These are phyloP conservation scores for Penicillium sp. DNA, from an alignment of 2,329 filamentous ascomycete genomes.

Conservation along the genomic window DNA sequence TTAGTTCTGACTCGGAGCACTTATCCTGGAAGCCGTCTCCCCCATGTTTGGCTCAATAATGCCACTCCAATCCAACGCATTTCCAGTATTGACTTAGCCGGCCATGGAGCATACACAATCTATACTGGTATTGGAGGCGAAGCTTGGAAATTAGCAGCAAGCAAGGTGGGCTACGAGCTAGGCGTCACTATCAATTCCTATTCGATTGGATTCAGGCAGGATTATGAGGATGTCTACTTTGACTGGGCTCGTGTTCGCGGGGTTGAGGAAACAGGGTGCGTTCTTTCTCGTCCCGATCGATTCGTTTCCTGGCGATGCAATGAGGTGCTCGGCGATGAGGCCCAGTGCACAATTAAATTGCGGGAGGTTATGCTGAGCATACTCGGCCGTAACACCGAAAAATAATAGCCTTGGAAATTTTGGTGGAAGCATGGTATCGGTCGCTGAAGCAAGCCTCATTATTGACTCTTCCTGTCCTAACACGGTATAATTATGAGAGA, in stretches of 20 bases:
- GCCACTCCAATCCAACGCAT: constrained; percentile 49
- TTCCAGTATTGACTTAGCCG: constrained; percentile 65
- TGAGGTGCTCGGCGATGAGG: constrained; percentile 7
- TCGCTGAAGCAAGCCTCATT: background rate
- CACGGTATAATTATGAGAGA: background rate
- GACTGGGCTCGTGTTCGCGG: constrained; percentile 61
- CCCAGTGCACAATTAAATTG: constrained; percentile 10
- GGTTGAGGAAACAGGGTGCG: constrained; percentile 61
- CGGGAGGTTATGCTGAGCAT: constrained; percentile 14
- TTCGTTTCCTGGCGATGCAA: constrained; percentile 60
- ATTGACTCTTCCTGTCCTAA: background rate
- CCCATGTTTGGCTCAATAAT: constrained; percentile 67
- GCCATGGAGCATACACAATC: constrained; percentile 57
- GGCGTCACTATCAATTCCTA: constrained; percentile 55
- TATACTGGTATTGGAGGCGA: constrained; percentile 62
- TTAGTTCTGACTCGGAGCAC: constrained; percentile 54
- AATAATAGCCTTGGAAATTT: background rate
- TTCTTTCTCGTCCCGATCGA: constrained; percentile 63
- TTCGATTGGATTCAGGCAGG: constrained; percentile 61
- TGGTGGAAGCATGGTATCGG: background rate
- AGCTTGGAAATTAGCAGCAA: constrained; percentile 58
- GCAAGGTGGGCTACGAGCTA: constrained; percentile 40
- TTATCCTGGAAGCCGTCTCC: constrained; percentile 63
- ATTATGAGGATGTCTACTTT: constrained; percentile 66
- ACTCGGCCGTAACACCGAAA: constrained; percentile 1